phyloP scores from a whole-genome alignment of 139 green algal species.

The Closterium sp. region DNA sequence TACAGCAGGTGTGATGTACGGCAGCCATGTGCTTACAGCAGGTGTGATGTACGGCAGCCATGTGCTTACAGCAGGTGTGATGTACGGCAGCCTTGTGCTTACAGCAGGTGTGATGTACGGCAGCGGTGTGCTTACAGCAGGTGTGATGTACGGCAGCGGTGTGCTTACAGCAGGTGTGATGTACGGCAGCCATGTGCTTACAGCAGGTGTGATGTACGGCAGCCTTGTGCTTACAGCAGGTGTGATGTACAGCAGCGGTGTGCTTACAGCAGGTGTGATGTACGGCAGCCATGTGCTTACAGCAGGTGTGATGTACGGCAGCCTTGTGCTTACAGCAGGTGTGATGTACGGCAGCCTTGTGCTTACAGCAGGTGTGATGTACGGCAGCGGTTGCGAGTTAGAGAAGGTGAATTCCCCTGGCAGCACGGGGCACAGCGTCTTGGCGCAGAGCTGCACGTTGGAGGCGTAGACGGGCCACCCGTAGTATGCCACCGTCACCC shows the following conservation, averaged over 20 bases:
- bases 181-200: neutral
- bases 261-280: too few relatives aligned
- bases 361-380: neutral
- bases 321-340: neutral
- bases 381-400: neutral
- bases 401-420: neutral
- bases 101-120: too few relatives aligned
- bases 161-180: neutral
- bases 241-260: too few relatives aligned
- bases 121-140: too few relatives aligned
- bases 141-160: too few relatives aligned
- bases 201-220: neutral
- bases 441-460: neutral
- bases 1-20: too few relatives aligned
- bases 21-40: too few relatives aligned
- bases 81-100: too few relatives aligned
- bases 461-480: neutral
- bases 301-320: neutral
- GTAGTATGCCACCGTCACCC: neutral
- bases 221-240: neutral
- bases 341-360: neutral
- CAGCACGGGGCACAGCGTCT: neutral
- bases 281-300: neutral
- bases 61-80: too few relatives aligned
- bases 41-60: too few relatives aligned